Percentiles rank a stretch among this genome's conserved stretches.
Conservation (phyloP, 1,284 basidiomycete species). For the Fistulinella cinereoalba region DNA sequence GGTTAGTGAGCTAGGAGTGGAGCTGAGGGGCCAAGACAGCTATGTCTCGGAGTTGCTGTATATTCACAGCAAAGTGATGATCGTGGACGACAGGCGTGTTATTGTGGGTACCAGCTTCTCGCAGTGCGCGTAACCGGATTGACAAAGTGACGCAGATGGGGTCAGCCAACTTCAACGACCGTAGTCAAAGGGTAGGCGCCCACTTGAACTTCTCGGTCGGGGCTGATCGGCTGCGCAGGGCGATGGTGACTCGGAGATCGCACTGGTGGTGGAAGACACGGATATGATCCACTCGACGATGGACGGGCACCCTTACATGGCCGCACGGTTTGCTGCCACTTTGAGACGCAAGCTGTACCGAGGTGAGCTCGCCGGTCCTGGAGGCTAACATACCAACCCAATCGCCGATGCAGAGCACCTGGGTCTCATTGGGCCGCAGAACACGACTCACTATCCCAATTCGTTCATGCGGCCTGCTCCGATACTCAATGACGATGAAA, state of each 20-base stretch:
- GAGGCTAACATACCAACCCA: neutral
- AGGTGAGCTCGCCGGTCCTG: conserved; percentile 40
- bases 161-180: conserved; percentile 88
- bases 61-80: conserved; percentile 86
- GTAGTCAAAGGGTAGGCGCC: conserved; percentile 62
- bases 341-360: conserved; percentile 75
- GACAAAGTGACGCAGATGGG: conserved; percentile 58
- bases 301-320: conserved; percentile 73
- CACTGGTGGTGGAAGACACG: conserved; percentile 83
- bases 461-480: conserved; percentile 82
- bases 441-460: conserved; percentile 41
- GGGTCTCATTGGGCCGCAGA: conserved; percentile 73
- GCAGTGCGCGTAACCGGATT: neutral
- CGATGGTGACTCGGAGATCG: conserved; percentile 92
- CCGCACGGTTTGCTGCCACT: conserved; percentile 71
- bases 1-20: conserved; percentile 1
- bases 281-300: conserved; percentile 77
- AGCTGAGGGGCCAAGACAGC: conserved; percentile 35
- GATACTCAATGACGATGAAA: conserved; percentile 65
- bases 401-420: conserved; percentile 69
- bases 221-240: conserved; percentile 46
- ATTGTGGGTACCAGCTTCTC: conserved; percentile 54
- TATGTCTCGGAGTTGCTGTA: conserved; percentile 82
- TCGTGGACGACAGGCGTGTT: conserved; percentile 86
- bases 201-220: neutral